phyloP scores from a whole-genome alignment of 2,329 filamentous ascomycete species.

The Microdochium nivale region DNA sequence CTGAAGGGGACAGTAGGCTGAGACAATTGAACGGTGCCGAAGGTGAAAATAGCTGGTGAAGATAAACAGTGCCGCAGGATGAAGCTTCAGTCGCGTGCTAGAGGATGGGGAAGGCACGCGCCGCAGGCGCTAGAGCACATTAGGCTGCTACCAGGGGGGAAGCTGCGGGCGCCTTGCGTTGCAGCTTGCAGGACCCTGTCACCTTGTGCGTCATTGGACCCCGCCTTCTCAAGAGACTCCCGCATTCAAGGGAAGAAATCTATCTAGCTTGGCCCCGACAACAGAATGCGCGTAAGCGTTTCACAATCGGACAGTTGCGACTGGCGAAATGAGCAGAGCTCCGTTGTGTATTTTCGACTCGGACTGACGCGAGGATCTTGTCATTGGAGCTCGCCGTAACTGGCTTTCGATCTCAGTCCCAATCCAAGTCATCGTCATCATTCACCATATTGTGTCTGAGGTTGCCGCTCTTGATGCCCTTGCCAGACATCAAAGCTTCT shows the following conservation, averaged over 20 bases:
- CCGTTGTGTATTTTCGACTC: background rate
- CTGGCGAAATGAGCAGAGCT: no score
- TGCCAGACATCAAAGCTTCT: conserved; percentile 37
- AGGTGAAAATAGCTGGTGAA: background rate
- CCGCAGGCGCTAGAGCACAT: background rate
- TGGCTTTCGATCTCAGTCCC: conserved; percentile 38
- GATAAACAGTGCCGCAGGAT: background rate
- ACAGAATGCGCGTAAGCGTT: no score
- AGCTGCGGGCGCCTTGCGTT: background rate
- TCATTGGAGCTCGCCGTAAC: background rate
- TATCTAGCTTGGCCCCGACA: no score
- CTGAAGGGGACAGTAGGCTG: no score
- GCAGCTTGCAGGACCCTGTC: background rate
- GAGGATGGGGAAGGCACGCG: background rate
- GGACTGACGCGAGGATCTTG: background rate
- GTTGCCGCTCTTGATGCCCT: conserved; percentile 43
- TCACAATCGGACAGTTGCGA: no score
- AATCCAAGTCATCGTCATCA: conserved; percentile 48
- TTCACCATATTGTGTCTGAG: conserved; percentile 30
- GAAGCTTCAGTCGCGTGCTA: background rate
- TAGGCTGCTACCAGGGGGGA: background rate
- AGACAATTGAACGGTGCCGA: conserved; percentile 1
- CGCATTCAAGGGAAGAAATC: background rate
- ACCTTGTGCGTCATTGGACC: background rate
- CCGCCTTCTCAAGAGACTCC: background rate